Evolutionary conservation across 2,329 filamentous ascomycete genomes (phyloP).

Genomic region (Rutstroemia sp.): DNA sequence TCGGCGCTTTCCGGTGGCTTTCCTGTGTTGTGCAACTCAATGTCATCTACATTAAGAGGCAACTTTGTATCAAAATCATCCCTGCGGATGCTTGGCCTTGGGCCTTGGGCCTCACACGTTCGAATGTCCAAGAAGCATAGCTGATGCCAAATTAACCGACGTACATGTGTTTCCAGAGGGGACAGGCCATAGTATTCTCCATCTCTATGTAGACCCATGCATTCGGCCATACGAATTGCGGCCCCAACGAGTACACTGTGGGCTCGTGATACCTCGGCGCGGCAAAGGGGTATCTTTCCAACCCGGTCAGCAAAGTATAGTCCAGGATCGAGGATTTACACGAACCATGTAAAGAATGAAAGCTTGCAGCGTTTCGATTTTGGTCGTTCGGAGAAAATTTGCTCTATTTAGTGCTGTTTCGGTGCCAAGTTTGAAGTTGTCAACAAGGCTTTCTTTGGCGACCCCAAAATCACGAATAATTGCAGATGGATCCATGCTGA

Average conservation of each 20-base stretch:
- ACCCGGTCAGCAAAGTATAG: slow-evolving; percentile 16
- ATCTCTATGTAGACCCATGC: slow-evolving; percentile 69
- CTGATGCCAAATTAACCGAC: slow-evolving; percentile 69
- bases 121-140: slow-evolving; percentile 69
- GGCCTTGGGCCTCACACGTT: slow-evolving; percentile 68
- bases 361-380: slow-evolving; percentile 67
- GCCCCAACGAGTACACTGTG: slow-evolving; percentile 67
- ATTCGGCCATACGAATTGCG: slow-evolving; percentile 67
- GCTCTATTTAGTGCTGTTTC: slow-evolving; percentile 62
- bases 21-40: slow-evolving; percentile 44
- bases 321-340: slow-evolving; percentile 10
- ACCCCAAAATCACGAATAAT: slow-evolving; percentile 47
- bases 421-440: slow-evolving; percentile 56
- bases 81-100: slow-evolving; percentile 60
- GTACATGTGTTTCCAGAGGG: slow-evolving; percentile 62
- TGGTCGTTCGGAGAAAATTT: slow-evolving; percentile 63
- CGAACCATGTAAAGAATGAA: slow-evolving; percentile 69
- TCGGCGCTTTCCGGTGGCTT: slow-evolving; percentile 34
- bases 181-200: slow-evolving; percentile 53
- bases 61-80: slow-evolving; percentile 70
- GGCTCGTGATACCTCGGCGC: slow-evolving; percentile 63
- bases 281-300: slow-evolving; percentile 58
- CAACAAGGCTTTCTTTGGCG: slow-evolving; percentile 48
- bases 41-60: slow-evolving; percentile 63
- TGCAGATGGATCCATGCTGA: slow-evolving; percentile 53